Conservation (phyloP, 306 rosid species). For the Potentilla sterilis region DNA sequence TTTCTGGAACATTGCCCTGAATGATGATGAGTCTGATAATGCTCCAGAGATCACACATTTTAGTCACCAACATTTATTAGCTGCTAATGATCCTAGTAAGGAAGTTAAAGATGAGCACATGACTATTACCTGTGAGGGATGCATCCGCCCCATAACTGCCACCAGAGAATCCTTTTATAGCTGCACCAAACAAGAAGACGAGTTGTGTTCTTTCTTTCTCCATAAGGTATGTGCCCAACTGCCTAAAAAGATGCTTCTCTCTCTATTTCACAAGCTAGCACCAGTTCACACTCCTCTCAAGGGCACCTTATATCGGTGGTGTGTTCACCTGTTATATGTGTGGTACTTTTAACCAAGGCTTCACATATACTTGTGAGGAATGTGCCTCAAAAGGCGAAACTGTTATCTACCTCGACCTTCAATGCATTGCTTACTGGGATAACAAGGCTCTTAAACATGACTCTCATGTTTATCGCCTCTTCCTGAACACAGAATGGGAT, state of each 20-base stretch:
- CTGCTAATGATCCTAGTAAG: background rate
- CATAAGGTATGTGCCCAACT: background rate
- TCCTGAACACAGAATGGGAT: too few relatives aligned
- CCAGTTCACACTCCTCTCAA: background rate
- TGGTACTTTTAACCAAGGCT: background rate
- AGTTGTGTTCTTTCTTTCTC: background rate
- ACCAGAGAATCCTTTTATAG: background rate
- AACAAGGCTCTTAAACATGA: background rate
- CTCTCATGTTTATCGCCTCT: background rate
- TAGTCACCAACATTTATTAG: background rate
- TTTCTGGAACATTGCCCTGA: background rate
- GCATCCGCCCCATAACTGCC: background rate
- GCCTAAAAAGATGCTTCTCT: background rate
- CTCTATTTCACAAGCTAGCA: background rate
- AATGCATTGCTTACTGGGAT: background rate
- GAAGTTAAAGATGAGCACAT: background rate
- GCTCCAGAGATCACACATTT: background rate
- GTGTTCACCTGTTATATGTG: background rate
- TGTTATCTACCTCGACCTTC: background rate
- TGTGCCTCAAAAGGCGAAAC: background rate
- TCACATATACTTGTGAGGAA: background rate
- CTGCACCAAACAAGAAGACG: background rate
- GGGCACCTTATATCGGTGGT: background rate
- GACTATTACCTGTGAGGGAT: background rate
- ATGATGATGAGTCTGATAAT: background rate